Percentiles rank a stretch among this genome's conserved stretches.
phyloP scores from a whole-genome alignment of 306 rosid genomes.

The Canavalia ensiformis region DNA sequence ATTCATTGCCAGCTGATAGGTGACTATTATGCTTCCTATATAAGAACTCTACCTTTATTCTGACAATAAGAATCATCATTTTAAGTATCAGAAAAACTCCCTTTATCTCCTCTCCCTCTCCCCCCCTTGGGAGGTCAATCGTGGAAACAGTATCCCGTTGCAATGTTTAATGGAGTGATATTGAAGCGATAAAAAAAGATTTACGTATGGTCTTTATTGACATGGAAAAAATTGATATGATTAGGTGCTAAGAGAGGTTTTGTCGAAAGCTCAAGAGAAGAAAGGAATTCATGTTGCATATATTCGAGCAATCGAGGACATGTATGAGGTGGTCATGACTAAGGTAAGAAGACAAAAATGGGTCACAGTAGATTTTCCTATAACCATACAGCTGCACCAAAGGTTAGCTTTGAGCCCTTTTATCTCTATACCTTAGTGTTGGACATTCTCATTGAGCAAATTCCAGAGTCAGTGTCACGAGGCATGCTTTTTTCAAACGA shows the following conservation, averaged over 20 bases:
- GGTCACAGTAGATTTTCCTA: neutral
- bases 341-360: neutral
- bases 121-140: neutral
- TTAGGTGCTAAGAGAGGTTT: neutral
- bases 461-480: too few relatives aligned
- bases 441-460: too few relatives aligned
- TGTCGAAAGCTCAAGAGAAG: neutral
- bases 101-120: too few relatives aligned
- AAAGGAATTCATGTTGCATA: neutral
- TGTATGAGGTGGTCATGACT: neutral
- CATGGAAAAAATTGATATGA: neutral
- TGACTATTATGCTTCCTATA: too few relatives aligned
- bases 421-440: too few relatives aligned
- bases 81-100: too few relatives aligned
- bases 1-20: too few relatives aligned
- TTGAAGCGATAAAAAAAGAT: neutral
- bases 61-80: too few relatives aligned
- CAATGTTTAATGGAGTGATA: neutral
- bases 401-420: too few relatives aligned
- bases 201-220: neutral
- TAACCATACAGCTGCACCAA: neutral
- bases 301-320: neutral
- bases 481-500: too few relatives aligned
- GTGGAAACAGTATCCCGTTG: neutral
- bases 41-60: too few relatives aligned